Evolutionary conservation across 2,329 filamentous ascomycete genomes (phyloP).

Genomic region (Trichoderma lentiforme): DNA sequence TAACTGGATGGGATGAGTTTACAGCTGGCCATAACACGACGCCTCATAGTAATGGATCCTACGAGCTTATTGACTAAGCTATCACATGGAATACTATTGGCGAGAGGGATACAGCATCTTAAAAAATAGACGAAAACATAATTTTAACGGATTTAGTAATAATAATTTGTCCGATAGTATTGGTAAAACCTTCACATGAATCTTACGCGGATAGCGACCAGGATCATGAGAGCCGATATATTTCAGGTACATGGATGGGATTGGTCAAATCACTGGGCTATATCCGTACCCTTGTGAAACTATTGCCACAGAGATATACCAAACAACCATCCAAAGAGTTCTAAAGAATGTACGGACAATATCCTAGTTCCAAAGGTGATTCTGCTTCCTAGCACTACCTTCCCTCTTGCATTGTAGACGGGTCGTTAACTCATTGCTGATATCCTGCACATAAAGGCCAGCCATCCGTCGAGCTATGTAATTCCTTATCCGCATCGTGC

Average conservation of each 20-base stretch:
- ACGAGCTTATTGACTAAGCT: not conserved
- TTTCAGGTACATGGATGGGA: not conserved
- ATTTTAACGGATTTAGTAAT: not conserved
- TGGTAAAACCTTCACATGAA: not conserved
- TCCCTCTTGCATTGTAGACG: not conserved
- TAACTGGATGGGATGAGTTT: not conserved
- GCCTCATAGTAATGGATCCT: not conserved
- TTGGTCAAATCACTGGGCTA: not conserved
- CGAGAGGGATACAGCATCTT: not conserved
- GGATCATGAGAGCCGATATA: not conserved
- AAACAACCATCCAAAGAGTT: not conserved
- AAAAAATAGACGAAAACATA: not conserved
- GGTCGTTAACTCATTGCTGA: not conserved
- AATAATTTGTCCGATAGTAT: not conserved
- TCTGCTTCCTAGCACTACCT: not conserved
- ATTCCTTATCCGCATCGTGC: slow-evolving; percentile 1
- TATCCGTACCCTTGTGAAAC: not conserved
- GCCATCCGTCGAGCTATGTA: not conserved
- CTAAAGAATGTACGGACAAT: not conserved
- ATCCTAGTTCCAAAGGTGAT: not conserved
- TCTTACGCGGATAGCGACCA: not conserved
- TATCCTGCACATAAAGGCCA: not conserved
- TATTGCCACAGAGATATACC: not conserved
- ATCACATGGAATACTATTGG: not conserved
- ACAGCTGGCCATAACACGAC: not conserved